Base-by-base conservation (phyloP, 768 basidiomycete species). In the Chalciporus sphaerocephalus region DNA sequence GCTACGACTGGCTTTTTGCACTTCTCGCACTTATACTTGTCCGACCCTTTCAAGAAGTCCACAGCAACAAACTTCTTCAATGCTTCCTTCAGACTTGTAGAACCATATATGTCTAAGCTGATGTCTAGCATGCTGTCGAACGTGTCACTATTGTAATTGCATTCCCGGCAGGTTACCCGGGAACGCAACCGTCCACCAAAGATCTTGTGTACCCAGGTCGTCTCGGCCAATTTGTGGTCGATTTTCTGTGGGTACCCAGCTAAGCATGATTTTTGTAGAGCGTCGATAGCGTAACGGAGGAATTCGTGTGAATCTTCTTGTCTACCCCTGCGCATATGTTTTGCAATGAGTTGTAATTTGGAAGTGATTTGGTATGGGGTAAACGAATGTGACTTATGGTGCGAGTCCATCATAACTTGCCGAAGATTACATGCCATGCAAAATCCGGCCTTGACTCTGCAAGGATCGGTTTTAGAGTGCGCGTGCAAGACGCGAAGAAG, bases 21-120 rank as follows among this genome's bases (percentile, higher is more conserved):
- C 92, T 92, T 97, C 69, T 99, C 96, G 67, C 96, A 99, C 63
- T 94, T 92, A 67, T 99, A 99, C 69, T 94, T 94, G 73, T 99
- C 92, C 6, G 83, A 81, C 0, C 95, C 96, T 50, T 81, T 88
- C 51, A 99, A 66, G 51, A 77, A 73, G 60, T 99, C 96, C 38
- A 87, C 71, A 7, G 81, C 83, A 28, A 88, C 80, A 56, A 96
- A 96, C 58, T 83, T 86, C 27, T 76, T 74, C 46, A 95, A 66
- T 2, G 90, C 92, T 4, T 86, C 82, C 62, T 74, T 81, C 40
- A 97, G 56, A 4, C 73, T 74, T 24, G 72, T 64, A 24, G 74
- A 73, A 44, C 77, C 80, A 48, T 79, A 73, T 47, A 98, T 87
- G 64, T 98, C 96, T 50, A 99, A 71, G 61, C 90, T 92, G 42